Evolutionary conservation across 306 rosid species (phyloP).

Genomic region (Crataegus laevigata): DNA sequence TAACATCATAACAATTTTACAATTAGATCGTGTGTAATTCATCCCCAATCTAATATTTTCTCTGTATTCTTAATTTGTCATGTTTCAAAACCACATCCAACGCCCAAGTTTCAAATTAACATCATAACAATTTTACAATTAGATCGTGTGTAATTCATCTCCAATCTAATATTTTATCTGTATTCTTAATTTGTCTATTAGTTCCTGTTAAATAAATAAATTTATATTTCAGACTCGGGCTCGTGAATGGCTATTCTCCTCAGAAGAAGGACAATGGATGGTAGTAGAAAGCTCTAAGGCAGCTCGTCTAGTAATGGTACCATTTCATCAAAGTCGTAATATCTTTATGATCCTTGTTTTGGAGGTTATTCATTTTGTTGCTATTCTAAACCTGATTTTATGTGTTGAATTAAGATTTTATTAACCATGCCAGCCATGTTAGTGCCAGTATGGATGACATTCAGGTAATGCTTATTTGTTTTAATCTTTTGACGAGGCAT

Average conservation of each 20-base stretch:
- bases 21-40: no score
- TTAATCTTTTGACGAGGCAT: constrained; percentile 12
- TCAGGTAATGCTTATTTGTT: constrained; percentile 47
- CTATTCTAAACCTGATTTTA: constrained; percentile 25
- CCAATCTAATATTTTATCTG: background rate
- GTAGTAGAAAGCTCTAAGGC: constrained; percentile 86
- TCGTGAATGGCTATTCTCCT: constrained; percentile 85
- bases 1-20: no score
- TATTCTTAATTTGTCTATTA: background rate
- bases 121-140: background rate
- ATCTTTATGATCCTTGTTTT: background rate
- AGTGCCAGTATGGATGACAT: constrained; percentile 74
- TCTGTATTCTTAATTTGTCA: no score
- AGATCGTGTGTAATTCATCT: background rate
- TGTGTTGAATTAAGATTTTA: constrained; percentile 46
- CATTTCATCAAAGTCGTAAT: background rate
- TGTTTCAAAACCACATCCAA: no score
- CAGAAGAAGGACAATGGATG: constrained; percentile 98
- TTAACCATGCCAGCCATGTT: constrained; percentile 60
- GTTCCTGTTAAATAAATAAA: constrained; percentile 17
- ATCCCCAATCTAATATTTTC: no score
- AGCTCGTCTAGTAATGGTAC: constrained; percentile 89
- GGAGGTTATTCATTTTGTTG: constrained; percentile 6
- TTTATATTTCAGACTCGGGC: constrained; percentile 61
- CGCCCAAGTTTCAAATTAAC: no score